Percentiles rank a stretch among this genome's conserved stretches.
phyloP scores from a whole-genome alignment of 1,139 yeast genomes.

The Ashbya aceris region DNA sequence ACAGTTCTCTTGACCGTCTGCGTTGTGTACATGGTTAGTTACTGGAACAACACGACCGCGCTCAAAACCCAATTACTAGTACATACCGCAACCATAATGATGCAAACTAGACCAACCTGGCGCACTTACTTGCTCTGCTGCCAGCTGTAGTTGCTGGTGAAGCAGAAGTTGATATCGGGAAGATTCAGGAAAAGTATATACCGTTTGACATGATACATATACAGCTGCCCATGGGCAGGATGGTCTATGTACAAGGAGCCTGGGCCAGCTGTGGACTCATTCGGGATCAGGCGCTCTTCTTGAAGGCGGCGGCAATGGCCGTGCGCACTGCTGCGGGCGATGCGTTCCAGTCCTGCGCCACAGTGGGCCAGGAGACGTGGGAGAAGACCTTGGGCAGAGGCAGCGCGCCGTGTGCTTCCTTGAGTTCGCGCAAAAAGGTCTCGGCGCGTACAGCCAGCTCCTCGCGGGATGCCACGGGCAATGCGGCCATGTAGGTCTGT shows the following conservation, averaged over 20 bases:
- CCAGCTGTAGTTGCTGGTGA: too few relatives aligned
- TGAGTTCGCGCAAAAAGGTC: conserved; percentile 31
- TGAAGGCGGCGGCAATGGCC: conserved; percentile 26
- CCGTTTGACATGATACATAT: background rate
- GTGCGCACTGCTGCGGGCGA: conserved; percentile 30
- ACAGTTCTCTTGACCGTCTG: conserved; percentile 71
- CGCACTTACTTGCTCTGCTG: too few relatives aligned
- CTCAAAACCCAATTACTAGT: background rate
- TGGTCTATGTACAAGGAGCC: background rate
- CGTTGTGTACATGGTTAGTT: conserved; percentile 7
- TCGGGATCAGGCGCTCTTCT: conserved; percentile 5
- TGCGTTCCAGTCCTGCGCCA: conserved; percentile 48
- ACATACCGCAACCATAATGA: conserved; percentile 21
- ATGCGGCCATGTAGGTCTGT: conserved; percentile 32
- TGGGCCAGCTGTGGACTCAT: too few relatives aligned
- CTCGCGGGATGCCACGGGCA: conserved; percentile 45
- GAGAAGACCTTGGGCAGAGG: conserved; percentile 37
- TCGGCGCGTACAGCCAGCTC: conserved; percentile 39
- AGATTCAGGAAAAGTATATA: too few relatives aligned
- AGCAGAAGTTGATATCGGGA: too few relatives aligned
- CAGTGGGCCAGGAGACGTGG: conserved; percentile 40
- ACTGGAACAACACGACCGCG: background rate
- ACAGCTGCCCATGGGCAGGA: background rate
- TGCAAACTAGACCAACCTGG: too few relatives aligned
- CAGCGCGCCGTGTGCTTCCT: conserved; percentile 26